Base-by-base conservation (phyloP, 2,329 filamentous ascomycete genomes). In the Sporothrix pseudoabietina region DNA sequence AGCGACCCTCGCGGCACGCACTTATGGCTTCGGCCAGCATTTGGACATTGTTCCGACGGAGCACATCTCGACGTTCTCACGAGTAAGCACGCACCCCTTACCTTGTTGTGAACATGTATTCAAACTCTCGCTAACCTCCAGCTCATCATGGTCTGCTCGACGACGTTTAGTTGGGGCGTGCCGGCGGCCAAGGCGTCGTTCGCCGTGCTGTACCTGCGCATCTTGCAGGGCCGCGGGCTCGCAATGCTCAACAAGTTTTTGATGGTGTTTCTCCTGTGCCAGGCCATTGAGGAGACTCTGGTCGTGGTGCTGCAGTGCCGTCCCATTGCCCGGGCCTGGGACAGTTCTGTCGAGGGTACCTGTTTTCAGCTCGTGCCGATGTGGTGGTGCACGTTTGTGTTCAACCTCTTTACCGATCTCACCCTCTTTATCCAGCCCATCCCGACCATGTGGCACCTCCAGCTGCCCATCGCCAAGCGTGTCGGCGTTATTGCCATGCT, bases 371-470 rank as follows among this genome's bases (percentile, higher is more conserved):
- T 75, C 12, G 63, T 47, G 19, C 61, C 74, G 2, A 19, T 75
- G 59, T 73, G 71, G 71, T 54, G 72, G 59, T 71, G 61, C 63
- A 68, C 65, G 5, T 75, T 76, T 69, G 72, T 71, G 1, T 72
- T 76, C 61, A 75, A 75, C 30, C 52, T 75, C 22, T 19, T 22
- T 4, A 69, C 72, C n/a, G 70, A 76, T 16, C 26, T 76, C 8
- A 32, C 70, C 12, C 59, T 76, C 30, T 75, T 76, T 52, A 63
- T 76, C 14, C 63, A 76, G 47, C 75, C 75, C 12, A 75, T 76
- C 30, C 75, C 75, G 26, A 52, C 72, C 7, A 72, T 76, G 32
- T 76, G 74, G 73, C 57, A 41, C n/a, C 71, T 76, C 22, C 74
- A 74, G 54, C 35, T 75, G 12, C 69, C 74, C 10, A 26, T 66